Conservation (phyloP, 257 asterid species). For the Solanum arcanum region DNA sequence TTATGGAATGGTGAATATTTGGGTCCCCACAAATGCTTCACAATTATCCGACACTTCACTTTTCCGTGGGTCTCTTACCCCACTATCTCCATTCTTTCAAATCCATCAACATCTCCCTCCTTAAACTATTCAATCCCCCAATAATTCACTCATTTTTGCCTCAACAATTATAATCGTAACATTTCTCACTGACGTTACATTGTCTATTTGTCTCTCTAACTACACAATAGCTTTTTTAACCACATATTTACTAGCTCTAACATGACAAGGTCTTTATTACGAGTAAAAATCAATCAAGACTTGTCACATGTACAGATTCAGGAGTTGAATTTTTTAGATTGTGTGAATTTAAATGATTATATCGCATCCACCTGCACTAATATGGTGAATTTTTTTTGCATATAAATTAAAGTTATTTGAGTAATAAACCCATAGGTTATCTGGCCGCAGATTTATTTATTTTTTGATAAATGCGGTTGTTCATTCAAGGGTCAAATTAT, state of each 20-base stretch:
- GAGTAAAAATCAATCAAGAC: background rate
- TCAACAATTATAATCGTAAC: background rate
- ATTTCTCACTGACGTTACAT: background rate
- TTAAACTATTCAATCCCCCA: conserved; percentile 24
- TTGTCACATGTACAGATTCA: background rate
- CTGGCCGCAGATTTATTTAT: background rate
- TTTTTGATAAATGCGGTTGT: background rate
- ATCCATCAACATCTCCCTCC: conserved; percentile 15
- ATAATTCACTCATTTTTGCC: conserved; percentile 12
- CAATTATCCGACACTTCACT: conserved; percentile 28
- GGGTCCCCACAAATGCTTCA: conserved; percentile 25
- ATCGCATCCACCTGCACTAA: background rate
- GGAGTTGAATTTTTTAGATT: background rate
- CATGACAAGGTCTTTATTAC: background rate
- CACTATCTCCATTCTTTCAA: conserved; percentile 13
- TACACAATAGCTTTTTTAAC: background rate
- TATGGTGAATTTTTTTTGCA: background rate
- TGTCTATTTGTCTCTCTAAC: background rate
- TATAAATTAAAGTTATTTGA: too few species aligned
- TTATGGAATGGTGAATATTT: conserved; percentile 5
- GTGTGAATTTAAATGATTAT: background rate
- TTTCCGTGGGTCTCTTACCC: conserved; percentile 14
- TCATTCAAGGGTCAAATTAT: background rate
- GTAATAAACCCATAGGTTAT: background rate
- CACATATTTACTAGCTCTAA: background rate